Evolutionary conservation across 371 early-diverging fungal species (phyloP), one percentile per base, ranked within the genome.

Genomic region (Fennellomyces sp.): DNA sequence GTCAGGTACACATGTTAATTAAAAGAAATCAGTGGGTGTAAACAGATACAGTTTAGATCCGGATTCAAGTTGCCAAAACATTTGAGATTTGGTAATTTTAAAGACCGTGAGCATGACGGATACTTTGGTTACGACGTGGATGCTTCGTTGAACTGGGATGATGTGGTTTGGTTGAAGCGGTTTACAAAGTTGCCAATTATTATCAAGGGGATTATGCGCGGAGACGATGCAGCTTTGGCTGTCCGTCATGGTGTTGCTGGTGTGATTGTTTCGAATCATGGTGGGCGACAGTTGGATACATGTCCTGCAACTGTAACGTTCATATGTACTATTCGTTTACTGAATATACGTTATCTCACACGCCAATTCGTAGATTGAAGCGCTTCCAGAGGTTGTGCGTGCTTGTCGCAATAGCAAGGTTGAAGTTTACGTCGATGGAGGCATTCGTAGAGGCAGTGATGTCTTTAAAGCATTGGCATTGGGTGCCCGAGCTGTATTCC

Each of bases 241-340:
- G 84, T 83, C 5, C 15, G 75, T 50, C 52, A 65, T 45, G 88
- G 87, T 3, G 75, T 83, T 28, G 76, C 74, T 10, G 92, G 83
- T 19, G 84, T 92, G 30, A 78, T 89, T 47, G 80, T 92, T 6
- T 83, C 84, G 28, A 92, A 92, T 66, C 92, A 92, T 64, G 92
- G 91, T 41, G 92, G 91, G 3, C 75, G 92, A 3, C 91, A 92
- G 68, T 75, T 92, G 47, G 91, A 91, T 56, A 64, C 72, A 10
- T 56, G 71, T 1, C 73, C 73, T 38, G 66, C 84, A 5, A 68
- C 84, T 3, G 84, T 61, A 55, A 55, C 58, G 50, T 28, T 12
- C n/a, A n/a, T n/a, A n/a, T n/a, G n/a, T n/a, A n/a, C n/a, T n/a
- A n/a, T n/a, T n/a, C n/a, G n/a, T n/a, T n/a, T n/a, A n/a, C n/a